phyloP scores from a whole-genome alignment of 257 asterid genomes.

The Voacanga thouarsii region DNA sequence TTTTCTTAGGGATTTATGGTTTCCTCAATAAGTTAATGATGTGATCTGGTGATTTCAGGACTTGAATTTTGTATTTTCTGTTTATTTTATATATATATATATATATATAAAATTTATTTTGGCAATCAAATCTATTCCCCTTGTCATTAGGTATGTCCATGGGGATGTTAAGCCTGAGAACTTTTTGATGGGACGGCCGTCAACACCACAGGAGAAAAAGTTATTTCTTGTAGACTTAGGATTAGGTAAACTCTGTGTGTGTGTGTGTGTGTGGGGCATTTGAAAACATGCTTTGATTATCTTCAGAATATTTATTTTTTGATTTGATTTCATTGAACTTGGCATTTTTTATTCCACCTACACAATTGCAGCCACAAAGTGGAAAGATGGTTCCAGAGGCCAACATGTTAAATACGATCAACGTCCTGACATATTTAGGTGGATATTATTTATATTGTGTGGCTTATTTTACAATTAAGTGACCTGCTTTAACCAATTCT shows the following conservation, averaged over 20 bases:
- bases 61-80: not conserved
- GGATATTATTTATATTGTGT: not conserved
- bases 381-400: constrained; percentile 41
- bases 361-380: constrained; percentile 38
- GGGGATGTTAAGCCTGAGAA: constrained; percentile 57
- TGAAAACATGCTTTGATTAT: not conserved
- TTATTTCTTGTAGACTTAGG: constrained; percentile 54
- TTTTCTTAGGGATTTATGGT: not conserved
- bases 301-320: not conserved
- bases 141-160: constrained; percentile 35
- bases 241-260: constrained; percentile 40
- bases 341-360: not conserved
- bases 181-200: constrained; percentile 46
- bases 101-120: not conserved
- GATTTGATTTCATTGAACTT: not conserved
- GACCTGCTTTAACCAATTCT: not conserved
- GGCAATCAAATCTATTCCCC: not conserved
- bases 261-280: not conserved
- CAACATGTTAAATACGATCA: constrained; percentile 47
- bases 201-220: constrained; percentile 46
- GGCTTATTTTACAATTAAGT: not conserved
- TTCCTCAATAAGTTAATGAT: not conserved
- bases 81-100: not conserved
- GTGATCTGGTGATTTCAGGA: not conserved
- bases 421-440: constrained; percentile 51